Percentiles rank a stretch among this genome's conserved stretches.
These are phyloP conservation scores for Plasmodium cynomolgi DNA, from an alignment of 169 alveolate species.

Conservation along the genomic window DNA sequence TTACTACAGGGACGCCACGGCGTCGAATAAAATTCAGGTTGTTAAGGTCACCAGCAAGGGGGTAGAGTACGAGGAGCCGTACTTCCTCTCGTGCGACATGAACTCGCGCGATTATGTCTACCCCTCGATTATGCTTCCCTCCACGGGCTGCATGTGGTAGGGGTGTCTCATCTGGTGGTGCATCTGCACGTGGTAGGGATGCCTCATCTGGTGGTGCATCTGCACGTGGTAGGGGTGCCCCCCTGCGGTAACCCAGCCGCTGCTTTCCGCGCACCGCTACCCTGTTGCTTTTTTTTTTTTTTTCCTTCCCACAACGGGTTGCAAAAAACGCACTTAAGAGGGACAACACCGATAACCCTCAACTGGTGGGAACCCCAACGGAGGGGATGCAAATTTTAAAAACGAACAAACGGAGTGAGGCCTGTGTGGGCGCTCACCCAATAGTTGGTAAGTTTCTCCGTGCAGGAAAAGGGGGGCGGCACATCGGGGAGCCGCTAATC, in stretches of 20 bases:
- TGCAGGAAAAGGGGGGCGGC: background rate
- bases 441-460: background rate
- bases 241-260: no score
- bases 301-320: background rate
- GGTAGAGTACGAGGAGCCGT: slow-evolving; percentile 72
- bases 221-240: no score
- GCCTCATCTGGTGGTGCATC: no score
- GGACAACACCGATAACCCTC: no score
- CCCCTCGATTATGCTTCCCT: slow-evolving; percentile 65
- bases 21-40: slow-evolving; percentile 61
- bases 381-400: background rate
- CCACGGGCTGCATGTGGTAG: slow-evolving; percentile 76
- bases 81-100: slow-evolving; percentile 17
- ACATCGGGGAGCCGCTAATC: background rate
- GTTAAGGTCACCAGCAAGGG: slow-evolving; percentile 73
- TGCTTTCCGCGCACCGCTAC: background rate
- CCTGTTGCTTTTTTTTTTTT: background rate
- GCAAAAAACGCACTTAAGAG: background rate
- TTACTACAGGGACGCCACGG: slow-evolving; percentile 43
- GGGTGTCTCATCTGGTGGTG: no score
- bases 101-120: slow-evolving; percentile 41
- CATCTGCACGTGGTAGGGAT: no score
- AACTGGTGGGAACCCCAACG: background rate
- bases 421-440: background rate
- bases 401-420: background rate